These are phyloP conservation scores for Leucocoprinus birnbaumii DNA, from an alignment of 768 basidiomycete genomes.

Conservation along the genomic window DNA sequence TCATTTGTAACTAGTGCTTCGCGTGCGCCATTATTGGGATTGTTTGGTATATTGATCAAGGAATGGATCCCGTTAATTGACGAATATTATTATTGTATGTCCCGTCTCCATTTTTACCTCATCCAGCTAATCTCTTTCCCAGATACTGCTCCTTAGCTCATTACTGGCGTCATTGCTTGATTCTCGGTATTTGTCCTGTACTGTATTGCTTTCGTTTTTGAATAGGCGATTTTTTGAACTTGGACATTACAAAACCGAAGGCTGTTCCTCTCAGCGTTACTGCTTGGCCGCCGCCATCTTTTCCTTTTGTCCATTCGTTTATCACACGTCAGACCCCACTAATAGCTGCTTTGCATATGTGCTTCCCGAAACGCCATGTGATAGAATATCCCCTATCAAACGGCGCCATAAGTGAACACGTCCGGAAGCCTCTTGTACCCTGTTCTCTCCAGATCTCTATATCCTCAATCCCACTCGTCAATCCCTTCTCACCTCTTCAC, in stretches of 20 bases:
- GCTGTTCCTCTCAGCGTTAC: not conserved
- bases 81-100: slow-evolving; percentile 89
- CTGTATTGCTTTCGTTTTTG: slow-evolving; percentile 4
- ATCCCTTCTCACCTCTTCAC: slow-evolving; percentile 11
- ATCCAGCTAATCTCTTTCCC: not conserved
- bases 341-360: slow-evolving; percentile 2
- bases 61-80: slow-evolving; percentile 90
- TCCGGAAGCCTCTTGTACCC: slow-evolving; percentile 1
- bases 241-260: slow-evolving; percentile 6
- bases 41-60: slow-evolving; percentile 66
- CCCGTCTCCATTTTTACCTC: not conserved
- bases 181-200: slow-evolving; percentile 10
- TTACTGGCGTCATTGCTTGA: not conserved
- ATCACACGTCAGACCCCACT: slow-evolving; percentile 5
- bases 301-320: slow-evolving; percentile 5
- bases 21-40: slow-evolving; percentile 59
- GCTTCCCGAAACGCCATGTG: slow-evolving; percentile 4
- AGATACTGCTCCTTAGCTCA: slow-evolving; percentile 41
- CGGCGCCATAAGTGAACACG: slow-evolving; percentile 4
- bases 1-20: slow-evolving; percentile 53
- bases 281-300: not conserved
- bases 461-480: slow-evolving; percentile 2
- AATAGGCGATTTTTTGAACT: not conserved
- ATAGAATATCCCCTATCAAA: slow-evolving; percentile 2
- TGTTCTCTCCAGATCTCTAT: slow-evolving; percentile 4